Evolutionary conservation across 225 moss, liverwort and hornwort genomes (phyloP).

Genomic region (Takakia lepidozioides): DNA sequence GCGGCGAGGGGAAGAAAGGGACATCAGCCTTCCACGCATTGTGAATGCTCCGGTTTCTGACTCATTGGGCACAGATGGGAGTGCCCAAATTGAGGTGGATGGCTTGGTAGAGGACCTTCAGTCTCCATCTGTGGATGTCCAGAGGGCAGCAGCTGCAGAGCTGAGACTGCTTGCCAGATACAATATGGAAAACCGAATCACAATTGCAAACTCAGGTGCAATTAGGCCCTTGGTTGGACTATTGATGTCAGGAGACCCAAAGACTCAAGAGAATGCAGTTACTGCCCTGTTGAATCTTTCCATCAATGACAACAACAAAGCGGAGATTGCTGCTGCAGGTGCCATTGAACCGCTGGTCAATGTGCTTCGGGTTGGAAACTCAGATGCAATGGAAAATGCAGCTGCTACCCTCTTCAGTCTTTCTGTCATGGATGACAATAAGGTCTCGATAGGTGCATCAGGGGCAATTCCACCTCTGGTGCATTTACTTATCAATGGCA

Average conservation of each 20-base stretch:
- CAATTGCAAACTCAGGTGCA: slow-evolving; percentile 49
- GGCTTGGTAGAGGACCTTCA: slow-evolving; percentile 68
- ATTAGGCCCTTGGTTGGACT: slow-evolving; percentile 39
- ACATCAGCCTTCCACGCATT: slow-evolving; percentile 62
- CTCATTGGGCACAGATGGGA: slow-evolving; percentile 47
- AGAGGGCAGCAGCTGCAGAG: slow-evolving; percentile 62
- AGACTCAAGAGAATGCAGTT: slow-evolving; percentile 89
- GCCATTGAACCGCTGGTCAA: slow-evolving; percentile 83
- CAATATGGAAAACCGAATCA: slow-evolving; percentile 55
- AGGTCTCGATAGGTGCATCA: slow-evolving; percentile 83
- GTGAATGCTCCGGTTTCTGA: no score
- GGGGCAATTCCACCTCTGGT: slow-evolving; percentile 91
- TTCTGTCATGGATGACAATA: slow-evolving; percentile 96
- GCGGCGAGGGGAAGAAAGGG: slow-evolving; percentile 73
- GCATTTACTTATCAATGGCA: slow-evolving; percentile 81
- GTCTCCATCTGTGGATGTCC: slow-evolving; percentile 40
- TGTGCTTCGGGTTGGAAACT: slow-evolving; percentile 73
- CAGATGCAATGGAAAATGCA: slow-evolving; percentile 88
- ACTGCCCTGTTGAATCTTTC: slow-evolving; percentile 92
- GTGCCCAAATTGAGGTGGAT: slow-evolving; percentile 54
- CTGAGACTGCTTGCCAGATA: slow-evolving; percentile 48
- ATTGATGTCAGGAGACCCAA: slow-evolving; percentile 42
- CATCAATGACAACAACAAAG: slow-evolving; percentile 98
- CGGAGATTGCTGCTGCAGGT: slow-evolving; percentile 85
- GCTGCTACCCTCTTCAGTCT: slow-evolving; percentile 92